These are phyloP conservation scores for Fusarium begoniae DNA, from an alignment of 2,329 filamentous ascomycete species.

Conservation along the genomic window DNA sequence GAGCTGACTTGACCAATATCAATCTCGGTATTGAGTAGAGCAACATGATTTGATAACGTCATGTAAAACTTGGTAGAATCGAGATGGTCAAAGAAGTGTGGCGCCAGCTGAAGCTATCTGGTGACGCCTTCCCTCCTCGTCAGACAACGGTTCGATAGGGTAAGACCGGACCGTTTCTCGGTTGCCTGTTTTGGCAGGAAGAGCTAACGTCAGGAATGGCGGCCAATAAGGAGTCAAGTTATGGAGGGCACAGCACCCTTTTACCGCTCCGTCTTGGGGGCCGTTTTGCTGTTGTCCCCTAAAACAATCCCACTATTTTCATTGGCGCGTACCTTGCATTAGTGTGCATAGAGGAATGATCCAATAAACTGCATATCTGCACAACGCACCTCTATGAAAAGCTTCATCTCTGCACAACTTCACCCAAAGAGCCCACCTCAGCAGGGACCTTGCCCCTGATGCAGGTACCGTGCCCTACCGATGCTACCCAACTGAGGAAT, in stretches of 20 bases:
- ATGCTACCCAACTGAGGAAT: slow-evolving; percentile 28
- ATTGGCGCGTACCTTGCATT: slow-evolving; percentile 44
- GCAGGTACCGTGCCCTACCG: slow-evolving; percentile 30
- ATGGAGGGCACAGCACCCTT: slow-evolving; percentile 17
- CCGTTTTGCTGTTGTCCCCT: slow-evolving; percentile 24
- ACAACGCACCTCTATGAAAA: slow-evolving; percentile 11
- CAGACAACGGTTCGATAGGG: slow-evolving; percentile 24
- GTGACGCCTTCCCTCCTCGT: slow-evolving; percentile 23
- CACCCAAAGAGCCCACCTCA: slow-evolving; percentile 1
- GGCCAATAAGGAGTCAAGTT: slow-evolving; percentile 22
- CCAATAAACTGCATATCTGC: slow-evolving; percentile 13
- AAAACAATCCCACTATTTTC: slow-evolving; percentile 8
- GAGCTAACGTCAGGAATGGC: neutral
- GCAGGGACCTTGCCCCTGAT: slow-evolving; percentile 24
- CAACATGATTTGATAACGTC: slow-evolving; percentile 11
- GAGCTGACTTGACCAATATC: neutral
- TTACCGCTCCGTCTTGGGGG: slow-evolving; percentile 36
- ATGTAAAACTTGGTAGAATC: slow-evolving; percentile 5
- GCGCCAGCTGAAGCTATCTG: slow-evolving; percentile 17
- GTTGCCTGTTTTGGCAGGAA: slow-evolving; percentile 31
- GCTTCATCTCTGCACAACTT: slow-evolving; percentile 13
- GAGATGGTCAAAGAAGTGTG: slow-evolving; percentile 11
- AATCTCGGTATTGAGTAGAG: neutral
- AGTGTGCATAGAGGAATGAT: slow-evolving; percentile 15
- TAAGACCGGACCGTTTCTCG: slow-evolving; percentile 30